These are phyloP conservation scores for Cercophora scortea DNA, from an alignment of 495 filamentous ascomycete species.

Conservation along the genomic window DNA sequence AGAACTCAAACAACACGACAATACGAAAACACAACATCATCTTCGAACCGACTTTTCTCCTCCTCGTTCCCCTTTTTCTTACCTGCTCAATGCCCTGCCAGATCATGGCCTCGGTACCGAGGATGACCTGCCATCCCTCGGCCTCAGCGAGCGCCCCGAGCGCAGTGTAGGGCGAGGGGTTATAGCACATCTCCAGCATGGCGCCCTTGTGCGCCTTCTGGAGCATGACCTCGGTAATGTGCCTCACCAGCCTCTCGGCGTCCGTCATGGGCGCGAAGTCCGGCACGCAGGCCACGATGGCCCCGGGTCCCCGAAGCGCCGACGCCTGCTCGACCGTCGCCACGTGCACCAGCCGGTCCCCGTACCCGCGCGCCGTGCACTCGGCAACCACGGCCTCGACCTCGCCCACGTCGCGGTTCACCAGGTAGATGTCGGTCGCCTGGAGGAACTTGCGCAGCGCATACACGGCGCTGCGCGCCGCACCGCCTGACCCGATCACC, in stretches of 20 bases:
- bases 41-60: too few relatives aligned
- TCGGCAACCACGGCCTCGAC: constrained; percentile 55
- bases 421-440: constrained; percentile 59
- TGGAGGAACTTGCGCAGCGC: constrained; percentile 57
- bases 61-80: not conserved
- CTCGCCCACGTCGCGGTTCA: constrained; percentile 57
- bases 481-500: constrained; percentile 61
- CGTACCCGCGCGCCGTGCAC: constrained; percentile 43
- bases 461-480: constrained; percentile 62
- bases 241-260: constrained; percentile 48
- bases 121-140: constrained; percentile 60
- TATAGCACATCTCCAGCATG: constrained; percentile 76
- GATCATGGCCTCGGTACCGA: constrained; percentile 64
- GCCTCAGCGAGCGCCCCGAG: constrained; percentile 48
- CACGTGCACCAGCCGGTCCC: constrained; percentile 46
- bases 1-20: too few relatives aligned
- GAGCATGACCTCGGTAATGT: constrained; percentile 50
- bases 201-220: constrained; percentile 48
- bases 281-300: constrained; percentile 60
- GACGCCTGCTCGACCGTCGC: constrained; percentile 47
- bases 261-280: constrained; percentile 57
- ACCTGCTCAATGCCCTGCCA: constrained; percentile 68
- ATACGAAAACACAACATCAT: too few relatives aligned
- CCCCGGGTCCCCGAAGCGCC: constrained; percentile 46
- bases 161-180: constrained; percentile 58